phyloP scores from a whole-genome alignment of 2,329 filamentous ascomycete species.

The Ophiostoma novo-ulmi region DNA sequence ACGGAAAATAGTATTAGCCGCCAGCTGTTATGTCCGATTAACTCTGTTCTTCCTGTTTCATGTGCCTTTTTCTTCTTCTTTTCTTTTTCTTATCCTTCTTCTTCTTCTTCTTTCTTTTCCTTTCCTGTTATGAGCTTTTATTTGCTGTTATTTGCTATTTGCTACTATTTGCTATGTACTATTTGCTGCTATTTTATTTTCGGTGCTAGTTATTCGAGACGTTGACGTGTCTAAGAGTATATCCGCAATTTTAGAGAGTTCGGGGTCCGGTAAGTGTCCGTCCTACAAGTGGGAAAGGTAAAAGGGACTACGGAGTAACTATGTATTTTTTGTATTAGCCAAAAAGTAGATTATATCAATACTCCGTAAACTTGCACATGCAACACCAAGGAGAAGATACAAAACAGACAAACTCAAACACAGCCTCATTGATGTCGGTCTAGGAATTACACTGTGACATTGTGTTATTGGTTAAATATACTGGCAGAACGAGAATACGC shows the following conservation, averaged over 20 bases:
- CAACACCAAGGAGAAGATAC: background rate
- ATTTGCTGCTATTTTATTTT: background rate
- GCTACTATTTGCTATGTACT: too few relatives aligned
- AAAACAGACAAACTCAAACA: background rate
- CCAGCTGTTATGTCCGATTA: background rate
- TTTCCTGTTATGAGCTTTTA: too few relatives aligned
- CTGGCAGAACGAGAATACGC: too few relatives aligned
- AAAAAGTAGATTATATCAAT: background rate
- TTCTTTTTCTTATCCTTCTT: too few relatives aligned
- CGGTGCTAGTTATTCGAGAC: background rate
- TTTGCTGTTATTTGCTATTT: background rate
- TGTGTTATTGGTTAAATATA: too few relatives aligned
- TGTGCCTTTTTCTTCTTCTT: too few relatives aligned
- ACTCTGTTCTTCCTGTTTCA: background rate
- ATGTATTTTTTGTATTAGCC: background rate
- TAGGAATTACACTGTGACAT: too few relatives aligned
- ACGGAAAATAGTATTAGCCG: background rate
- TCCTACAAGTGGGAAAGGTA: background rate
- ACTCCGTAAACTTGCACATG: background rate
- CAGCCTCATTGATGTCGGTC: background rate
- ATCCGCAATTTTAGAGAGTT: slow-evolving; percentile 1
- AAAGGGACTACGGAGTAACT: background rate
- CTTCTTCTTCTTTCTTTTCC: too few relatives aligned
- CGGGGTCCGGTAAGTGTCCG: slow-evolving; percentile 17
- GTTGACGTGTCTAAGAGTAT: background rate